Evolutionary conservation across 1,139 yeast genomes (phyloP), one percentile per base, ranked within the genome.

Genomic region (Eremothecium coryli): DNA sequence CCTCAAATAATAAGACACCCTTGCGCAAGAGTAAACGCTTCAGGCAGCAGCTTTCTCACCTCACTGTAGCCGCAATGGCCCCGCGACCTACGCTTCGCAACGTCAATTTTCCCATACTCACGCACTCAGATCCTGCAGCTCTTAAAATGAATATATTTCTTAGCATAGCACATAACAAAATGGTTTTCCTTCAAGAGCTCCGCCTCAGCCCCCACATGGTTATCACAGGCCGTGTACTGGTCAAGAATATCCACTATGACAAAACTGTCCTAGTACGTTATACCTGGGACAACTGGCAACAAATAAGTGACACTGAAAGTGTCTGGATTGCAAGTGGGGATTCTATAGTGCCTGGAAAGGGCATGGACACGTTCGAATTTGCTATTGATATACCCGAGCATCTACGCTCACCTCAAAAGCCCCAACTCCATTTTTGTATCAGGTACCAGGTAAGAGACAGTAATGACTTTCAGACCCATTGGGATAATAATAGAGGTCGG

Each of bases 401-500:
- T n/a, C n/a, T n/a, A n/a, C n/a, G n/a, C n/a, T 9, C 33, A n/a
- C 21, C 28, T 16, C 12, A 10, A 23, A 20, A 16, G 10, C 16
- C 25, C 18, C 26, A 36, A 14, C 37, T 54, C 22, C 55, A 54
- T 39, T 46, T 55, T 33, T 54, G 58, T 37, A 41, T 54, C 9
- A 53, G 48, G 25, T 55, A 55, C 42, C 42, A 42, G 11, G 47
- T 56, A 16, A 40, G 56, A 31, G 37, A 46, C 33, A 51, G 47
- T 26, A 33, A 31, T 11, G 36, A 39, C 5, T 39, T 52, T 24
- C 36, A 33, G 14, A 57, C 53, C 37, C 48, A 34, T 37, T 55
- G 60, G 60, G 60, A 55, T 37, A 55, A 53, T 37, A 55, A 55
- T 38, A 43, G 43, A 31, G 51, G 49, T 10, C 37, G 45, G 17